Base-by-base conservation (phyloP, 2,329 filamentous ascomycete species). In the Phialophora verrucosa region DNA sequence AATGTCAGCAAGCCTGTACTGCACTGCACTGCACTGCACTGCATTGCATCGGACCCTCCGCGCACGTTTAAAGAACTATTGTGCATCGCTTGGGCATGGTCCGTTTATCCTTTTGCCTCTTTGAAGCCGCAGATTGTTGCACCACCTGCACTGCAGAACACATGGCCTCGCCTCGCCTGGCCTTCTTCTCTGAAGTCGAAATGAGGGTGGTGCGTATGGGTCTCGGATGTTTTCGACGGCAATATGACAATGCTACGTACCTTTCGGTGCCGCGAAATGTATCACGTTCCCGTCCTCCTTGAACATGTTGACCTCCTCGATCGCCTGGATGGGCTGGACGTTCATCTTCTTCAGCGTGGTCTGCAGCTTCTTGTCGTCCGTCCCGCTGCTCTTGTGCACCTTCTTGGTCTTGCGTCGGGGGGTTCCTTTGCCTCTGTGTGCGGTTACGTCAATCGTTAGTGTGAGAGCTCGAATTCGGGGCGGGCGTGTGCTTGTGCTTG, bases 251-350 rank as follows among this genome's bases (percentile, higher is more conserved):
- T 50, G 25, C 49, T 38, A 85, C 88, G 78, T 84, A 98, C 95
- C 95, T 87, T 97, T 97, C 76, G 95, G 95, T 78, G 92, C 92
- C 76, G 92, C 91, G 81, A 99, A 99, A 88, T 99, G 95, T 79
- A 99, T 98, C 82, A 99, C 95, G 83, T 99, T 99, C 82, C 95
- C 95, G 81, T 99, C 95, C 80, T 91, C 91, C 91, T 99, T 99
- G 90, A 99, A 99, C 95, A 99, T 99, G 90, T 99, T 99, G 82
- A 99, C 95, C 87, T 99, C 95, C 89, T 99, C 95, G 77, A 99
- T 99, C 74, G 91, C 92, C 86, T 96, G 93, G 83, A 99, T 98
- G 77, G 95, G 95, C 88, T 99, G 95, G 67, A 96, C 94, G 84
- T 98, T 98, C 82, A 99, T 89, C 91, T 99, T 99, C 91, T 99